These are phyloP conservation scores for Neurospora sublineolata DNA, from an alignment of 495 filamentous ascomycete species.

Conservation along the genomic window DNA sequence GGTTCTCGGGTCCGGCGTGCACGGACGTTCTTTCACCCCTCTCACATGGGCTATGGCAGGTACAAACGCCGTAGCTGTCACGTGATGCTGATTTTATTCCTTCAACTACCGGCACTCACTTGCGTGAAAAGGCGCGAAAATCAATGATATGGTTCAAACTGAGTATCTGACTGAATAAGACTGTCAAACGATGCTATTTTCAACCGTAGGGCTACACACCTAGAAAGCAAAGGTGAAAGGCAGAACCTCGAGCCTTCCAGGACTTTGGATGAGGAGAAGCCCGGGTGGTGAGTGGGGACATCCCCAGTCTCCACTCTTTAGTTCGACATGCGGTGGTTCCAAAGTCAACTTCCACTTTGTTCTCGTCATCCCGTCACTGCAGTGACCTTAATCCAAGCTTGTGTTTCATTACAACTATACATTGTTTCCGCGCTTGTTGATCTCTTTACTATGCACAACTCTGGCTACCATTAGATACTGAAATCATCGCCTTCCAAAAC, in stretches of 20 bases:
- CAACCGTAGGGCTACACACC: not conserved
- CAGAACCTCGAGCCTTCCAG: not conserved
- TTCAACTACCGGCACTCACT: not conserved
- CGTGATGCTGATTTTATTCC: not conserved
- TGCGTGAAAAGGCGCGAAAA: not conserved
- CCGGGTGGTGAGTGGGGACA: not conserved
- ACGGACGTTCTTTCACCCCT: not conserved
- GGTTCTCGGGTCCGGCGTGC: conserved; percentile 6
- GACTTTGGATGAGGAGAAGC: not conserved
- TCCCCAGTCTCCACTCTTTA: not conserved
- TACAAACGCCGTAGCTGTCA: not conserved
- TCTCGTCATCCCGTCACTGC: not conserved
- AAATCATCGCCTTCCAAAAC: not conserved
- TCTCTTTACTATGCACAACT: not conserved
- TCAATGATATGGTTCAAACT: too few species aligned
- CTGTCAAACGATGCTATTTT: not conserved
- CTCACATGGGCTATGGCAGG: not conserved
- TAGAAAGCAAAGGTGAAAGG: not conserved
- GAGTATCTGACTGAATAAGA: too few species aligned
- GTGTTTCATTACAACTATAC: not conserved
- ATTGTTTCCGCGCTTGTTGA: not conserved
- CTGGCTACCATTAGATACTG: not conserved
- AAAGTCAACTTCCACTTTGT: not conserved
- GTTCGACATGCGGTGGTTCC: not conserved
- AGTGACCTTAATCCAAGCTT: not conserved